A percentile compares a stretch with the other conserved stretches of the same genome.
These are phyloP conservation scores for Arthroderma uncinatum DNA, from an alignment of 2,329 filamentous ascomycete genomes.

Conservation along the genomic window DNA sequence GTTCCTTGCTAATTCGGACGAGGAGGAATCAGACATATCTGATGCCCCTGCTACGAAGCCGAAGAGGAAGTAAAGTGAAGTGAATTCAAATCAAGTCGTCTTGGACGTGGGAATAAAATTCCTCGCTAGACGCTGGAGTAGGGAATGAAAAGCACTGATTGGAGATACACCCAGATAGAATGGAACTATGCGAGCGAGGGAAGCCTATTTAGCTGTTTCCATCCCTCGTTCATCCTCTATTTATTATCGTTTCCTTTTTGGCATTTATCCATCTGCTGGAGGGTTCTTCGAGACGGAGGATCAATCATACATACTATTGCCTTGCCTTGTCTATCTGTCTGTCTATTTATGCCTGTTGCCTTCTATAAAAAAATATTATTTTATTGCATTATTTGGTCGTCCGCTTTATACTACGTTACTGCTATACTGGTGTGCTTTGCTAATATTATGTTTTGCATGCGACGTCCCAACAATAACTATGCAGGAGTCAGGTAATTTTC, in stretches of 20 bases:
- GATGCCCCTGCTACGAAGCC: slow-evolving; percentile 1
- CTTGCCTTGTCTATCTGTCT: not conserved
- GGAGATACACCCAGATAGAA: slow-evolving; percentile 1
- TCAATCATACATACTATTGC: not conserved
- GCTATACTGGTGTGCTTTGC: not conserved
- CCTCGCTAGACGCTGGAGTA: not conserved
- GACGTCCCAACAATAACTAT: no score
- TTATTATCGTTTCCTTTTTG: not conserved
- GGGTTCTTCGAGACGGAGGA: not conserved
- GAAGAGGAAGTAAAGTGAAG: not conserved
- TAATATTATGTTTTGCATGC: no score
- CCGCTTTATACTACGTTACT: not conserved
- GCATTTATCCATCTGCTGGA: not conserved
- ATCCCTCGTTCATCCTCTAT: not conserved
- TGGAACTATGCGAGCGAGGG: not conserved
- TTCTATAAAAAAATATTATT: not conserved
- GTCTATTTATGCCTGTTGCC: not conserved
- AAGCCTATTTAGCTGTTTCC: not conserved
- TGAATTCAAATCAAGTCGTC: not conserved
- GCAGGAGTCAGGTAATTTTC: not conserved
- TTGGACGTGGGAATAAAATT: not conserved
- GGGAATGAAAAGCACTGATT: not conserved
- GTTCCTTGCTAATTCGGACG: slow-evolving; percentile 39
- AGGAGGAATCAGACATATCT: slow-evolving; percentile 18
- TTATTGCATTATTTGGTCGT: not conserved